Percentiles rank a stretch among this genome's conserved stretches.
Evolutionary conservation across 805 yeast genomes (phyloP).

Genomic region (Candida xyloterini): DNA sequence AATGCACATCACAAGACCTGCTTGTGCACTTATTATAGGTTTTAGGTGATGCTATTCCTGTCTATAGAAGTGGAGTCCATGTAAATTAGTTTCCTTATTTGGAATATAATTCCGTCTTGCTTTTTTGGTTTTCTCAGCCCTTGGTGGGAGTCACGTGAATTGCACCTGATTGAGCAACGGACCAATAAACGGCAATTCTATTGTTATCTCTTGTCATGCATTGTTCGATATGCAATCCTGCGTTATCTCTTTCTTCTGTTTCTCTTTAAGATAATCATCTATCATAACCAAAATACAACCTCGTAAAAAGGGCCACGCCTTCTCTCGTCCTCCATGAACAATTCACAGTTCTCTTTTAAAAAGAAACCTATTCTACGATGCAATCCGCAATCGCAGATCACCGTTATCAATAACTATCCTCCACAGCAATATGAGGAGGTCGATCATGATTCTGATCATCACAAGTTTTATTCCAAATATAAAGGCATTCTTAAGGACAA

Average conservation of each 20-base stretch:
- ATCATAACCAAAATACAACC: not conserved
- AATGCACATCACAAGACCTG: not conserved
- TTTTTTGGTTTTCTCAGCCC: too few relatives aligned
- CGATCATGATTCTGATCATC: conserved; percentile 30
- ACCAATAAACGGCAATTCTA: too few relatives aligned
- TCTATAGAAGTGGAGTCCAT: conserved; percentile 3
- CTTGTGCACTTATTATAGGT: conserved; percentile 4
- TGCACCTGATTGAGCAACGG: too few relatives aligned
- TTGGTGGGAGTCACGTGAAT: too few relatives aligned
- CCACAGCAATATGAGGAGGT: conserved; percentile 31
- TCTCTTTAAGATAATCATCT: conserved; percentile 1
- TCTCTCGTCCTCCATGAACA: conserved; percentile 1
- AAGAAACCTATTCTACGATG: conserved; percentile 27
- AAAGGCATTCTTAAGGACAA: conserved; percentile 31
- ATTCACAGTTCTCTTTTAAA: conserved; percentile 28
- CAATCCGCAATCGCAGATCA: conserved; percentile 27
- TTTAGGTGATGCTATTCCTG: not conserved
- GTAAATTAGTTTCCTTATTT: conserved; percentile 5
- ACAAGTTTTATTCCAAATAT: conserved; percentile 29
- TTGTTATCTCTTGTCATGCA: too few relatives aligned
- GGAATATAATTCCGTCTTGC: conserved; percentile 4
- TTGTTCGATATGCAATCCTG: not conserved
- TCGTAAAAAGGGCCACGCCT: not conserved
- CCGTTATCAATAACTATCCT: conserved; percentile 29
- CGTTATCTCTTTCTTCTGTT: not conserved